Conservation (phyloP, 108 stramenopile species). For the Pseudonitzschia multistriata region DNA sequence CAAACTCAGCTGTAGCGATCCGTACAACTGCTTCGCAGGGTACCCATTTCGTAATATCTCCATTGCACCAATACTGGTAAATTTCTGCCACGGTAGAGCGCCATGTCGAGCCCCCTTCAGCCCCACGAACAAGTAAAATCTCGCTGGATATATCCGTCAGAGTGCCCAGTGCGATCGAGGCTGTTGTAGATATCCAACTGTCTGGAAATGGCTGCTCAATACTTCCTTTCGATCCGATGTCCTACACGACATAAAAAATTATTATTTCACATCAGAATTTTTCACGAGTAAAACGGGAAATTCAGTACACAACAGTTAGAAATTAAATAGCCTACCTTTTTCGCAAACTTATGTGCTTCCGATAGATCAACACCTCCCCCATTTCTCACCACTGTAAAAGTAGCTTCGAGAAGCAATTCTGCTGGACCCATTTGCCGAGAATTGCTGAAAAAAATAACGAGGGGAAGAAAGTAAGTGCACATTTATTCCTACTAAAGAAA, state of each 20-base stretch:
- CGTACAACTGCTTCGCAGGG: conserved; percentile 85
- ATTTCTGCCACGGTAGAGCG: conserved; percentile 59
- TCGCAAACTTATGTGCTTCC: conserved; percentile 64
- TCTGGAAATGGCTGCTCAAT: conserved; percentile 79
- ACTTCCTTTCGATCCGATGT: conserved; percentile 9
- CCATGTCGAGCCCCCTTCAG: conserved; percentile 48
- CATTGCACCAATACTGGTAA: conserved; percentile 58
- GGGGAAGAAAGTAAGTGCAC: background rate
- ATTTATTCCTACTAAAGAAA: background rate
- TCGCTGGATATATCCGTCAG: conserved; percentile 68
- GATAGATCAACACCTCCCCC: conserved; percentile 85
- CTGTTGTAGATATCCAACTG: conserved; percentile 89
- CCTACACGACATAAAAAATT: background rate
- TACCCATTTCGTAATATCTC: conserved; percentile 51
- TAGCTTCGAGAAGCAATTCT: conserved; percentile 84
- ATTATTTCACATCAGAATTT: background rate
- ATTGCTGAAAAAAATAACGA: conserved; percentile 7
- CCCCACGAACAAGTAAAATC: conserved; percentile 43
- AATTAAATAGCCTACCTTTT: conserved; percentile 35
- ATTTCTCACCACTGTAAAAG: conserved; percentile 81
- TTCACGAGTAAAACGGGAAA: conserved; percentile 21
- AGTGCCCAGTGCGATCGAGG: conserved; percentile 72
- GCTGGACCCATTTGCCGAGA: conserved; percentile 69
- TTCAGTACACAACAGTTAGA: conserved; percentile 8
- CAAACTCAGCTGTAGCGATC: conserved; percentile 61